Evolutionary conservation across 768 basidiomycete species (phyloP), one percentile per base, ranked within the genome.

Genomic region (Plicaturopsis crispa): DNA sequence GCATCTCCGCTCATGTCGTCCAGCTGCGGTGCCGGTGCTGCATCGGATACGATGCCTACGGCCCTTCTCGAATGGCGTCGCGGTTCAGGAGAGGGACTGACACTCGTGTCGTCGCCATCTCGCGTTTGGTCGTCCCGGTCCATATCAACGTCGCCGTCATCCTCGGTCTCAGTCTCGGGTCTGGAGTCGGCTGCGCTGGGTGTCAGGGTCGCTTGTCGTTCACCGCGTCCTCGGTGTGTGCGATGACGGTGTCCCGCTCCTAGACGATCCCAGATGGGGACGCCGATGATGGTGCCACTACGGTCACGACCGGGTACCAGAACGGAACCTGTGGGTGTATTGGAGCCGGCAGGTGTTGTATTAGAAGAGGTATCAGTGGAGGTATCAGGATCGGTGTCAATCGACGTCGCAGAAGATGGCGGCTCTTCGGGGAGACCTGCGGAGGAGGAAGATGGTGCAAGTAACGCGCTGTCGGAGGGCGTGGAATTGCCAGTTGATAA

Each of bases 111-210:
- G 40, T 60, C 60, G 14, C 54, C 51, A 37, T 62, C 61, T 33
- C 54, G 51, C 49, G 60, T 41, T 40, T 48, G n/a, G 24, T 42
- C 43, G 38, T 78, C 56, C 36, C 53, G 58, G 36, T 72, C 74
- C 63, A 75, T 72, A 36, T 73, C 75, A 2, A 66, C 70, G 37
- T 85, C 84, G 18, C 69, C 79, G 33, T 84, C 84, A 35, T 84
- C 83, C 53, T 92, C 86, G 1, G 84, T 81, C 59, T 88, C 85
- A 0, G 83, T 81, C 41, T 84, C 80, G 0, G 79, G 68, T 10
- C 80, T 64, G 0, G 78, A 78, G n/a, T 66, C 72, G 22, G 66
- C 65, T 0, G 67, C 63, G 1, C 67, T 67, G 36, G 59, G 55
- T 8, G 26, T 8, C 14, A 14, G 26, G 8, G 37, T 12, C 59